phyloP scores from a whole-genome alignment of 805 yeast genomes.

The Saccharomycopsis javanensis region DNA sequence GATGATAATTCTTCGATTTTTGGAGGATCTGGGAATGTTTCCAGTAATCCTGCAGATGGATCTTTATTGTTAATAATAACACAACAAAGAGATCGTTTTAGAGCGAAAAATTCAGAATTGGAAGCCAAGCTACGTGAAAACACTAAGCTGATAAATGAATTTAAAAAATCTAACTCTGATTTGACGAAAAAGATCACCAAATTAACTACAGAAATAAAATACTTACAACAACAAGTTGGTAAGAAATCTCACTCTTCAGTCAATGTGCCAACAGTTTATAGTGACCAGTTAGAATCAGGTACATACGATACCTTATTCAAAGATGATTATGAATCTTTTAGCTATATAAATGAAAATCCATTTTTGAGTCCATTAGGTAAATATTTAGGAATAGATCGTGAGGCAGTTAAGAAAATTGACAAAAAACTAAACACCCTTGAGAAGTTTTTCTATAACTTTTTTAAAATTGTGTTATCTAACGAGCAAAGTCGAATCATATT shows the following conservation, averaged over 20 bases:
- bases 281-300: slow-evolving; percentile 25
- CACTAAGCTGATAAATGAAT: slow-evolving; percentile 41
- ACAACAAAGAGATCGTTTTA: slow-evolving; percentile 90
- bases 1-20: slow-evolving; percentile 12
- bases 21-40: neutral
- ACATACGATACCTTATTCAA: slow-evolving; percentile 16
- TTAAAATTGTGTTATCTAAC: slow-evolving; percentile 68
- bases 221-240: slow-evolving; percentile 42
- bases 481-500: slow-evolving; percentile 63
- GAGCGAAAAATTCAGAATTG: slow-evolving; percentile 70
- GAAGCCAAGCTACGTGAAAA: slow-evolving; percentile 70
- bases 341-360: slow-evolving; percentile 51
- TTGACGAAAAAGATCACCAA: slow-evolving; percentile 69
- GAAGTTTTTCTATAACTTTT: slow-evolving; percentile 60
- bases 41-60: slow-evolving; percentile 17
- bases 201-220: slow-evolving; percentile 69
- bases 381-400: slow-evolving; percentile 50
- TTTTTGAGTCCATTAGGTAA: slow-evolving; percentile 77
- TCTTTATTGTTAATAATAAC: slow-evolving; percentile 77
- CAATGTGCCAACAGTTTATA: slow-evolving; percentile 20
- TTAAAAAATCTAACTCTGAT: slow-evolving; percentile 52
- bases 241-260: slow-evolving; percentile 15
- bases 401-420: slow-evolving; percentile 66
- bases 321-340: slow-evolving; percentile 39
- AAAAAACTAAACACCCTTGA: slow-evolving; percentile 71